phyloP scores from a whole-genome alignment of 208 protist genomes.

The Acanthamoeba lenticulata region DNA sequence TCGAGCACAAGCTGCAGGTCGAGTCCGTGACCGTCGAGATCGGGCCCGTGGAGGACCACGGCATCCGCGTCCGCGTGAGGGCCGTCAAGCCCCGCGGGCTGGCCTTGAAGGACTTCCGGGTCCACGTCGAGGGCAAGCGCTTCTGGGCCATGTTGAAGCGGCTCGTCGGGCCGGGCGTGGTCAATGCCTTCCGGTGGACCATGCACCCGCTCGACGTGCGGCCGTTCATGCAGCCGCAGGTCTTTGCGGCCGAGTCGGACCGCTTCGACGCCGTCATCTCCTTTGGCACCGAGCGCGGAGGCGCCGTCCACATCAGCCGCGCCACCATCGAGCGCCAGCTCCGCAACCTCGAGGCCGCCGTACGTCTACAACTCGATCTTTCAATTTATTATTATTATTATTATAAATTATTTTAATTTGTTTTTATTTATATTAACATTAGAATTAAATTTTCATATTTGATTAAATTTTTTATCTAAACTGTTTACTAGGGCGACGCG shows the following conservation, averaged over 20 bases:
- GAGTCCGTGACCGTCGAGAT: conserved; percentile 21
- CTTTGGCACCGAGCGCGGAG: no score
- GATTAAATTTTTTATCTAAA: no score
- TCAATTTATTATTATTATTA: no score
- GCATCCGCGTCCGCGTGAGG: background rate
- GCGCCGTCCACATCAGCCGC: background rate
- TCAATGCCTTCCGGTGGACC: conserved; percentile 18
- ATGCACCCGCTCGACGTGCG: conserved; percentile 34
- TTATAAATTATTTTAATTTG: no score
- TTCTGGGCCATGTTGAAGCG: conserved; percentile 46
- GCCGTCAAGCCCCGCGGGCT: conserved; percentile 16
- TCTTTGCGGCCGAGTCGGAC: background rate
- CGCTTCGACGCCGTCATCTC: background rate
- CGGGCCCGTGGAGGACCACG: conserved; percentile 29
- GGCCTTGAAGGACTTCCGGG: conserved; percentile 16
- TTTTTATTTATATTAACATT: no score
- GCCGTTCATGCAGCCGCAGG: background rate
- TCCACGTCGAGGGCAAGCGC: background rate
- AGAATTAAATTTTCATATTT: no score
- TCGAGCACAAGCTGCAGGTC: background rate
- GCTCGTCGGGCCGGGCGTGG: background rate
- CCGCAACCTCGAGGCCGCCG: no score
- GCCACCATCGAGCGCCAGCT: no score
- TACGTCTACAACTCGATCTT: no score
- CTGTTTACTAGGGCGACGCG: background rate